Evolutionary conservation across 169 alveolate species (phyloP).

Genomic region (Eimeria necatrix): DNA sequence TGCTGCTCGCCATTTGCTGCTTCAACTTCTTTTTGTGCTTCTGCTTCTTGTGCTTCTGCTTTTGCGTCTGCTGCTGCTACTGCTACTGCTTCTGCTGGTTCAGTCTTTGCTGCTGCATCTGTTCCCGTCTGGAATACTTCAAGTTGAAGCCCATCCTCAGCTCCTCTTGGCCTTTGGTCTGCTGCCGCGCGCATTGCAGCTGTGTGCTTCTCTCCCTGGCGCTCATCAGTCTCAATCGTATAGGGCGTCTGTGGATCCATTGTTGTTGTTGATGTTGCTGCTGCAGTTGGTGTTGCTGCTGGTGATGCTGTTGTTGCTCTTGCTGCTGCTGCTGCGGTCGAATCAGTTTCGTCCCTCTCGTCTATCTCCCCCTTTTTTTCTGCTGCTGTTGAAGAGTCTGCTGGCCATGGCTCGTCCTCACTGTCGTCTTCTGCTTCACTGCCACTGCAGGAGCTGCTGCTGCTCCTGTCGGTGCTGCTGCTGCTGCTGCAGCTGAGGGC

Average conservation of each 20-base stretch:
- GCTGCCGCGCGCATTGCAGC: neutral
- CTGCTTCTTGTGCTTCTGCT: neutral
- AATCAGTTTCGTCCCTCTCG: neutral
- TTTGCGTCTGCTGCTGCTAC: neutral
- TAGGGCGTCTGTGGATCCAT: too few species aligned
- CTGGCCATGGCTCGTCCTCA: neutral
- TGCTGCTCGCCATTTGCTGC: neutral
- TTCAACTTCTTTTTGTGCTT: neutral
- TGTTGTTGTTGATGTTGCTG: neutral
- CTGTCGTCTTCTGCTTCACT: neutral
- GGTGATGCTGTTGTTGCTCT: neutral
- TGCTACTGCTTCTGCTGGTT: neutral
- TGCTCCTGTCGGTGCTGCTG: constrained; percentile 36
- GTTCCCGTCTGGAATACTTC: neutral
- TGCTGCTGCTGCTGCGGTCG: neutral
- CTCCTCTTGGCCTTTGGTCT: neutral
- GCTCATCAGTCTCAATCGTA: too few species aligned
- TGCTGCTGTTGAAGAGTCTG: neutral
- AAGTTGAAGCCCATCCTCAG: neutral
- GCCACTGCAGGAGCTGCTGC: constrained; percentile 42
- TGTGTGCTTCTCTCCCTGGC: too few species aligned
- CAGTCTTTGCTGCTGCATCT: neutral
- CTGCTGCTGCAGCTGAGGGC: constrained; percentile 1
- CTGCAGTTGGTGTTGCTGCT: neutral
- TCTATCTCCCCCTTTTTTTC: neutral